phyloP scores from a whole-genome alignment of 2,329 filamentous ascomycete genomes.

The Arthrobotrys pseudoclavata region DNA sequence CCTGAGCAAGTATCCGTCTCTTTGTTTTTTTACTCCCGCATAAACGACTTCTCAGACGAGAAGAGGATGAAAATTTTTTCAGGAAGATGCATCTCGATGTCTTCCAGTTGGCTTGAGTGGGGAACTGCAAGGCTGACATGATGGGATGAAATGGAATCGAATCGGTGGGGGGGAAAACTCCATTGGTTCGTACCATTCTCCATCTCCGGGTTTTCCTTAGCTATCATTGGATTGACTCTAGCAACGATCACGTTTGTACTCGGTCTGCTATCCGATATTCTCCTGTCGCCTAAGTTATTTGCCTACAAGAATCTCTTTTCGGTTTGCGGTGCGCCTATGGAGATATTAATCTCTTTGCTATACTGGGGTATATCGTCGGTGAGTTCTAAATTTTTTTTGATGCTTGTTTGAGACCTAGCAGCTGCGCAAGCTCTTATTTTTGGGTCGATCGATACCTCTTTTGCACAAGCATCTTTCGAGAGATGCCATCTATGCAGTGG shows the following conservation, averaged over 20 bases:
- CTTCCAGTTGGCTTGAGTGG: constrained; percentile 36
- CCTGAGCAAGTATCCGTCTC: constrained; percentile 47
- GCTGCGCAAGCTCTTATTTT: constrained; percentile 21
- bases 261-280: constrained; percentile 76
- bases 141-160: constrained; percentile 43
- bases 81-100: constrained; percentile 30
- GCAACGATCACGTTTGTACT: constrained; percentile 74
- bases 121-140: constrained; percentile 58
- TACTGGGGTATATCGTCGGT: constrained; percentile 78
- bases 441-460: constrained; percentile 36
- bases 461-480: constrained; percentile 22
- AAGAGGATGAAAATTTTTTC: constrained; percentile 33
- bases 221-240: constrained; percentile 76
- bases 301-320: constrained; percentile 76
- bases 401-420: constrained; percentile 27
- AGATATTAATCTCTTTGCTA: constrained; percentile 78
- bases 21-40: constrained; percentile 41
- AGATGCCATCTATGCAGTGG: constrained; percentile 39
- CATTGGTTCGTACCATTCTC: constrained; percentile 12
- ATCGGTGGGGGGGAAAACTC: constrained; percentile 16
- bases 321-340: constrained; percentile 76
- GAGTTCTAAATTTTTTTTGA: constrained; percentile 57
- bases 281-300: constrained; percentile 73
- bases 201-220: constrained; percentile 9
- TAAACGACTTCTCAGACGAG: constrained; percentile 29